phyloP scores from a whole-genome alignment of 164 flowering plant genomes.

The Saururus chinensis region DNA sequence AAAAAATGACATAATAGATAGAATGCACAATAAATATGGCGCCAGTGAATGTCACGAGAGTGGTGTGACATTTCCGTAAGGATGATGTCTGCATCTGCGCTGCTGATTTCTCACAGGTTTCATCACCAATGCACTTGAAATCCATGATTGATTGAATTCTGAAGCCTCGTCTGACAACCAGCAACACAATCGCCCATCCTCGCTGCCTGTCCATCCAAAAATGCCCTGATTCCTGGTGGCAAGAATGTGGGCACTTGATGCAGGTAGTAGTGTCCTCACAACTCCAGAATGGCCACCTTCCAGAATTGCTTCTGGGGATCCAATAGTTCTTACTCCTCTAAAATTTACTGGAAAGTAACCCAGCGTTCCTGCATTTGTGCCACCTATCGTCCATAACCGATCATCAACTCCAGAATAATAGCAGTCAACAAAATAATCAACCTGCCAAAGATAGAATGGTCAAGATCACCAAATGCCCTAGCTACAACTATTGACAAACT shows the following conservation, averaged over 20 bases:
- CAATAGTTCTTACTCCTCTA: constrained; percentile 29
- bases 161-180: constrained; percentile 62
- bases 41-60: no score
- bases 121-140: constrained; percentile 51
- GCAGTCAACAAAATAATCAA: constrained; percentile 93
- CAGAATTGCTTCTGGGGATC: constrained; percentile 69
- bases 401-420: constrained; percentile 49
- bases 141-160: constrained; percentile 54
- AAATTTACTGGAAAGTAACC: constrained; percentile 81
- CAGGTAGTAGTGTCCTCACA: constrained; percentile 60
- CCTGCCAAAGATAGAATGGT: constrained; percentile 30
- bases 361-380: constrained; percentile 63
- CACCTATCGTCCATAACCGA: constrained; percentile 76
- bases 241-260: constrained; percentile 20
- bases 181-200: constrained; percentile 96
- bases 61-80: constrained; percentile 31
- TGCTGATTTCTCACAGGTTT: constrained; percentile 31
- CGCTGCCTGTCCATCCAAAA: constrained; percentile 97
- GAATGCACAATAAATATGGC: no score
- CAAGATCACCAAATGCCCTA: background rate
- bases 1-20: no score
- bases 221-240: constrained; percentile 24
- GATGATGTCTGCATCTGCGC: constrained; percentile 51
- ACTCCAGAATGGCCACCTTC: constrained; percentile 73
- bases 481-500: no score